Base-by-base conservation (phyloP, 2,329 filamentous ascomycete genomes). In the Aspergillus ochraceus region DNA sequence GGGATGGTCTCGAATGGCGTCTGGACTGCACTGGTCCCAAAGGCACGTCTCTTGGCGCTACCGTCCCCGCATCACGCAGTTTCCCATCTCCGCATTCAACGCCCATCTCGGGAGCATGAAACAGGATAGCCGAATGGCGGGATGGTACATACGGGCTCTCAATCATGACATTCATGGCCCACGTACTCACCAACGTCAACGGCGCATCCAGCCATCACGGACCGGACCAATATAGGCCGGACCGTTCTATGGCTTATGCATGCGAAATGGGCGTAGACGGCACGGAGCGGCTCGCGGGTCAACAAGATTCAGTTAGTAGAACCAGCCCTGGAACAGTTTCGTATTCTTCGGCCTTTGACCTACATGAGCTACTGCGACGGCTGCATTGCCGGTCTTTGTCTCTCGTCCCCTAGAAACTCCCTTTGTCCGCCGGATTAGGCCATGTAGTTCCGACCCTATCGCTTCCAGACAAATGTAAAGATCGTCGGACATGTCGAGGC, bases 211-310 rank as follows among this genome's bases (percentile, higher is more conserved):
- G 4, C 36, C 36, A 42, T 42, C 17, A n/a, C 17, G 17, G 36
- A n/a, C 36, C 14, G 11, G 36, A 14, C 36, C 24, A 24, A 5
- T 24, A 24, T 39, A 46, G 52, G 55, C 57, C 55, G 39, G 57
- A 45, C 57, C 46, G 49, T 52, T 32, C 57, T 20, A 55, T 59
- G 49, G 57, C 51, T 52, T 20, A 55, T 59, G 52, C 52, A 59
- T 50, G 57, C 30, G 49, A 29, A 55, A 8, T 22, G 17, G 46
- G 22, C 9, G 19, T 17, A 24, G 32, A 26, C 57, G 46, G 36
- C 12, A 47, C 45, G 45, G 45, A 14, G 45, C 22, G 22, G 45
- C 20, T 47, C 45, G 45, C 9, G 9, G 9, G 19, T 47, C 45
- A 47, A 47, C 45, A 47, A 17, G 6, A 14, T 19, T 17, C 11